phyloP scores from a whole-genome alignment of 192 early-diverging fungal genomes.

The Entrophospora sp. region DNA sequence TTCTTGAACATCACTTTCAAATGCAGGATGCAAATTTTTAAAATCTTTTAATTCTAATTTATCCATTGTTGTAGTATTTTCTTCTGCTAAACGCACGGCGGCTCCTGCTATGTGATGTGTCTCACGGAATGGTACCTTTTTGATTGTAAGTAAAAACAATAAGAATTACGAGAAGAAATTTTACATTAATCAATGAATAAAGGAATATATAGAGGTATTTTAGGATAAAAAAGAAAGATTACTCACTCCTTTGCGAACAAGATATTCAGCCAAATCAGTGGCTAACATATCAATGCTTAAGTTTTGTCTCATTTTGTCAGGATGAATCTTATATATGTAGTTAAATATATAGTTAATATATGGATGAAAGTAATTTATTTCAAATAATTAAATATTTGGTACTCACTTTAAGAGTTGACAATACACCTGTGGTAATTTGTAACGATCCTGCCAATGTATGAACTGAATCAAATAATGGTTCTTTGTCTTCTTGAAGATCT shows the following conservation, averaged over 20 bases:
- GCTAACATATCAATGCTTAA: conserved; percentile 94
- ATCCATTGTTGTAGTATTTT: conserved; percentile 61
- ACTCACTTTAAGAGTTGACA: conserved; percentile 76
- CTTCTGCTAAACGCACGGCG: conserved; percentile 90
- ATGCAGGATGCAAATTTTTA: conserved; percentile 73
- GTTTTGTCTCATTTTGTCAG: conserved; percentile 71
- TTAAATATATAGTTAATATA: no score
- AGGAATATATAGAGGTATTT: neutral
- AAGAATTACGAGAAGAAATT: no score
- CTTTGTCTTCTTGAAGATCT: conserved; percentile 99
- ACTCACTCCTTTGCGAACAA: conserved; percentile 86
- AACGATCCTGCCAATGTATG: conserved; percentile 85
- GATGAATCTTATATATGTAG: conserved; percentile 73
- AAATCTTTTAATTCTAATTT: conserved; percentile 74
- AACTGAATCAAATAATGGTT: conserved; percentile 93
- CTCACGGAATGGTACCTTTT: conserved; percentile 95
- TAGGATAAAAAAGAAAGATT: neutral
- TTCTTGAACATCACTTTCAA: conserved; percentile 70
- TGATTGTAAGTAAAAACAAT: no score
- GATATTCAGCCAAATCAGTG: conserved; percentile 96
- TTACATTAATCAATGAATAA: neutral
- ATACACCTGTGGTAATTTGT: conserved; percentile 85
- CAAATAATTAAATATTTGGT: no score
- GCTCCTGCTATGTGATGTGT: conserved; percentile 97
- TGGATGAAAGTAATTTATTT: no score